phyloP scores from a whole-genome alignment of 805 yeast species.

The Yarrowia porcina region DNA sequence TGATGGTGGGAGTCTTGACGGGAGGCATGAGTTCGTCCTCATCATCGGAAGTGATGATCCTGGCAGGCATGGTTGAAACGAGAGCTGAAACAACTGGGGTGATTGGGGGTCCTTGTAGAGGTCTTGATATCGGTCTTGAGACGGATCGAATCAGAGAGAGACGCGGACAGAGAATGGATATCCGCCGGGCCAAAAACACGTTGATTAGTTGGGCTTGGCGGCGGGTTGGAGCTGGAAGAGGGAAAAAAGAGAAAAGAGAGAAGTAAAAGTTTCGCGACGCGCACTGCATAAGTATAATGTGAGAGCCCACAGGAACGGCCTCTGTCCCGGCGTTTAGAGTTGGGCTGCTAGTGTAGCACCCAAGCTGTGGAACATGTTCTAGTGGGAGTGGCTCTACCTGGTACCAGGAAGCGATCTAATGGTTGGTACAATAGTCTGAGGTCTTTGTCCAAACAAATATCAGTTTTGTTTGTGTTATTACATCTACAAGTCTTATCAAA shows the following conservation, averaged over 20 bases:
- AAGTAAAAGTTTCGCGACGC: conserved; percentile 25
- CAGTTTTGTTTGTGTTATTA: too few species aligned
- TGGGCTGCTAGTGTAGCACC: background rate
- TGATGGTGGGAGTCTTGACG: background rate
- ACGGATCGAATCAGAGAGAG: background rate
- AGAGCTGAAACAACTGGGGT: background rate
- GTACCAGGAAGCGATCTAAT: too few species aligned
- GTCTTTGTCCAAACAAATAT: too few species aligned
- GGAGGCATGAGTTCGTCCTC: conserved; percentile 24
- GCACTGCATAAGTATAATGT: background rate
- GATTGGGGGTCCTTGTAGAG: background rate
- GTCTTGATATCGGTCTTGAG: background rate
- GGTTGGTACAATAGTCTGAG: too few species aligned
- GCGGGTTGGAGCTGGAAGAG: background rate
- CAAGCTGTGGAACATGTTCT: background rate
- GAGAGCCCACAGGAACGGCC: too few species aligned
- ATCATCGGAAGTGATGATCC: conserved; percentile 19
- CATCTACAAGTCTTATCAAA: too few species aligned
- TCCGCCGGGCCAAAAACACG: conserved; percentile 15
- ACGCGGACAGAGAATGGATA: background rate
- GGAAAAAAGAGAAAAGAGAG: background rate
- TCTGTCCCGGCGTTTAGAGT: background rate
- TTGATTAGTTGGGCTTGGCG: background rate
- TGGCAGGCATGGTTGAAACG: conserved; percentile 5
- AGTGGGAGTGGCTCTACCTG: too few species aligned